Conservation (phyloP, 805 yeast genomes). For the Pichia deserticola region DNA sequence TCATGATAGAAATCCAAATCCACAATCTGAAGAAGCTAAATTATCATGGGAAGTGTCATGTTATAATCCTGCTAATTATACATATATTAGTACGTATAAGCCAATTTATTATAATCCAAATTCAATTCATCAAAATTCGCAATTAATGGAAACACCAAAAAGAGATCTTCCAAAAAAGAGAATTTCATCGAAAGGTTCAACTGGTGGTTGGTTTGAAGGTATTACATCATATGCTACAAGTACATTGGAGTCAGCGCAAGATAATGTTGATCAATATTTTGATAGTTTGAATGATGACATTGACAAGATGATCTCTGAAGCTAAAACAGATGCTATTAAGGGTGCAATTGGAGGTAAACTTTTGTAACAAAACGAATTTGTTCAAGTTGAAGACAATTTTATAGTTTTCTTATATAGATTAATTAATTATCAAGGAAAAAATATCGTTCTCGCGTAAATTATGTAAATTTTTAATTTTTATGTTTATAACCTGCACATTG, state of each 20-base stretch:
- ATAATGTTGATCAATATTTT: constrained; percentile 21
- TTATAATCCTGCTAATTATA: constrained; percentile 28
- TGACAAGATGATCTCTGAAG: constrained; percentile 23
- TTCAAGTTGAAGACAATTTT: no score
- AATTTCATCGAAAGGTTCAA: not conserved
- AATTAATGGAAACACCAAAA: constrained; percentile 15
- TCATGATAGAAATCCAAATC: constrained; percentile 47
- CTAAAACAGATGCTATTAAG: constrained; percentile 25
- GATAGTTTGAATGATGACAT: constrained; percentile 26
- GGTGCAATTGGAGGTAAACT: constrained; percentile 20
- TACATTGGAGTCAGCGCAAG: constrained; percentile 19
- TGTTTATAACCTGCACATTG: no score
- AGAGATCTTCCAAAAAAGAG: constrained; percentile 5
- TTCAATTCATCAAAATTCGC: constrained; percentile 25
- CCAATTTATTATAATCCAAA: constrained; percentile 29
- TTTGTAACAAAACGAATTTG: not conserved
- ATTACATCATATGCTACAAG: constrained; percentile 15
- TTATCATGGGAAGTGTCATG: constrained; percentile 43
- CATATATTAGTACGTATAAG: constrained; percentile 20
- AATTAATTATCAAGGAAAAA: no score
- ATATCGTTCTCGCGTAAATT: no score
- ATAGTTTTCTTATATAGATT: no score
- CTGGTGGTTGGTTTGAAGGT: constrained; percentile 13
- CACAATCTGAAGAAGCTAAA: constrained; percentile 42
- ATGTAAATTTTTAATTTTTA: no score